Percentiles rank a stretch among this genome's conserved stretches.
phyloP scores from a whole-genome alignment of 2,329 filamentous ascomycete genomes.

The Aspergillus chevalieri region DNA sequence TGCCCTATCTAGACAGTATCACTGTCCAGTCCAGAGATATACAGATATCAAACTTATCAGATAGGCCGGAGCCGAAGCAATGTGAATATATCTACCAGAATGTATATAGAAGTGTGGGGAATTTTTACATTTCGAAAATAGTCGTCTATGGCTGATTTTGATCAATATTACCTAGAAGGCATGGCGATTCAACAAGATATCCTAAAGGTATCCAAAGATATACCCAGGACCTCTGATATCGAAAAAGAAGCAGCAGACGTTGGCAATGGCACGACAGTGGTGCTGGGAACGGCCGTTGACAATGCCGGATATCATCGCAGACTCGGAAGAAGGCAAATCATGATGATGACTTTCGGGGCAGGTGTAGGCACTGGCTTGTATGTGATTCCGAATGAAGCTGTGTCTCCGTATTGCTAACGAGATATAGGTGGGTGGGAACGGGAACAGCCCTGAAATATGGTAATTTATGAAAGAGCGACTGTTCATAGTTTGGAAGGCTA shows the following conservation, averaged over 20 bases:
- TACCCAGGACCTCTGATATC: background rate
- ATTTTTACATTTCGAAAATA: too few relatives aligned
- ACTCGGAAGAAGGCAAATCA: slow-evolving; percentile 28
- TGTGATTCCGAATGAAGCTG: background rate
- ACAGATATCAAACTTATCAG: background rate
- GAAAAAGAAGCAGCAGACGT: background rate
- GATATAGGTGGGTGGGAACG: slow-evolving; percentile 26
- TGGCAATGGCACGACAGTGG: slow-evolving; percentile 1
- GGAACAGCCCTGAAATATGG: slow-evolving; percentile 29
- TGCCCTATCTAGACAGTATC: background rate
- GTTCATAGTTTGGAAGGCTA: background rate
- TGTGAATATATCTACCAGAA: too few relatives aligned
- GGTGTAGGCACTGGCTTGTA: slow-evolving; percentile 29
- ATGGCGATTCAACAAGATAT: background rate
- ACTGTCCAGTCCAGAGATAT: background rate
- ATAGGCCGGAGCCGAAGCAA: background rate
- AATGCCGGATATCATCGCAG: slow-evolving; percentile 25
- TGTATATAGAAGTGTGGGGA: too few relatives aligned
- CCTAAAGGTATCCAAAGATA: background rate
- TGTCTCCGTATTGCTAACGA: background rate
- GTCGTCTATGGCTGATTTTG: background rate
- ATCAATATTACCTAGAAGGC: background rate
- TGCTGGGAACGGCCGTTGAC: slow-evolving; percentile 5
- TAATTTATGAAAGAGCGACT: slow-evolving; percentile 1
- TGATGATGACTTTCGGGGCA: slow-evolving; percentile 36